Evolutionary conservation across 2,329 filamentous ascomycete species (phyloP).

Genomic region (Exophiala dermatitidis): DNA sequence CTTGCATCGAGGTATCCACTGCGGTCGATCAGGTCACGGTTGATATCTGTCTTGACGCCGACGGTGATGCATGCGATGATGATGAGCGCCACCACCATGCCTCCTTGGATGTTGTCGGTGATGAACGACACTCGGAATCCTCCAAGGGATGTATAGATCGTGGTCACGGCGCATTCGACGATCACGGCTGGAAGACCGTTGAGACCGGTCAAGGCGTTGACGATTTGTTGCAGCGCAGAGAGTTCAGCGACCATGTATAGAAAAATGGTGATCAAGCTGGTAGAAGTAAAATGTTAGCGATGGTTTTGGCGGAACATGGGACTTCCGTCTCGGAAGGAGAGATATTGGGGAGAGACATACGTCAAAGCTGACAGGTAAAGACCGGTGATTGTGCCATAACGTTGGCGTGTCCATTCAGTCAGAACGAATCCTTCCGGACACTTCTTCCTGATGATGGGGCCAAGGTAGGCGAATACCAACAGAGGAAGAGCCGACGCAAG

Average conservation of each 20-base stretch:
- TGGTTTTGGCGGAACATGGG: too few relatives aligned
- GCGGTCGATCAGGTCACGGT: constrained; percentile 58
- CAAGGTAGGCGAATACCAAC: constrained; percentile 65
- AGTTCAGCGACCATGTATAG: constrained; percentile 82
- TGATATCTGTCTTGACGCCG: constrained; percentile 65
- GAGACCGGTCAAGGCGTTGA: constrained; percentile 65
- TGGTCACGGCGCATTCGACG: constrained; percentile 69
- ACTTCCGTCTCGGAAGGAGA: too few relatives aligned
- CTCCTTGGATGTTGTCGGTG: constrained; percentile 74
- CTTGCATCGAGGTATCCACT: constrained; percentile 63
- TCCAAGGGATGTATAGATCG: constrained; percentile 74
- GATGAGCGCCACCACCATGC: constrained; percentile 68
- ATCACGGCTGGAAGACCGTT: constrained; percentile 69
- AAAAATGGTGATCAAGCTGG: constrained; percentile 66
- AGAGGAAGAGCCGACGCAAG: constrained; percentile 65
- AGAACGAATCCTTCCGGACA: constrained; percentile 78
- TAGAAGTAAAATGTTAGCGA: constrained; percentile 13
- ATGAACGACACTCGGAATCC: constrained; percentile 79
- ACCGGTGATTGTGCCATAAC: constrained; percentile 63
- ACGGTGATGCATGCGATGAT: constrained; percentile 71
- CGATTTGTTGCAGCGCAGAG: constrained; percentile 71
- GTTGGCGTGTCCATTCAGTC: constrained; percentile 75
- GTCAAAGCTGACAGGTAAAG: constrained; percentile 72
- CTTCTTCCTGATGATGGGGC: constrained; percentile 64
- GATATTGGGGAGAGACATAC: constrained; percentile 29